Base-by-base conservation (phyloP, 139 green algal species). In the Chlorella sp. region DNA sequence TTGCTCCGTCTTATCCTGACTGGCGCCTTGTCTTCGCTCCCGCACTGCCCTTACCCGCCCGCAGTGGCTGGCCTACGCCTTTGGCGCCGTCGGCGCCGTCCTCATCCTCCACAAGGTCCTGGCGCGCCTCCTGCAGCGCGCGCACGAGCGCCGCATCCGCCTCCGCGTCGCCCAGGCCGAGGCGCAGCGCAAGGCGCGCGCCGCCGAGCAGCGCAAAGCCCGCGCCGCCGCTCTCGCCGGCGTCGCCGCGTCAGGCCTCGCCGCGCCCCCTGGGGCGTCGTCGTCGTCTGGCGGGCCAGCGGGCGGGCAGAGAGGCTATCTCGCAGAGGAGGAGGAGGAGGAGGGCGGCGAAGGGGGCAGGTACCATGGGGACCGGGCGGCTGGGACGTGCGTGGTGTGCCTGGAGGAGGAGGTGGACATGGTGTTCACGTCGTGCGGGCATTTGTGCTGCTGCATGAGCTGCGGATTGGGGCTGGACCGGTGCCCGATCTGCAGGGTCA, bases 371-470 rank as follows among this genome's bases (percentile, higher is more conserved):
- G n/a, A 67, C 6, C 60, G 77, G 29, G 31, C 2, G 22, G 26
- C 77, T 26, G 72, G 72, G 30, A 78, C 67, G 42, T 82, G 77
- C 24, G 77, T 82, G n/a, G 67, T 82, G 27, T 82, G 77, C 42
- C 17, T 55, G 42, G 42, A 55, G 10, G 42, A 17, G 17, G 42
- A 17, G 10, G 42, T 55, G 42, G 42, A 55, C 10, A 3, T 66
- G 60, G 77, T 83, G 35, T 83, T 77, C 35, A 67, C 30, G 2
- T 27, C 42, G 1, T 83, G 77, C 50, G 77, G 72, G 3, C 77
- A 83, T 63, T 62, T 83, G 73, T 79, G 77, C 51, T 63, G 63
- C 23, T 83, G 77, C 49, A 17, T 35, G 24, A 35, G 1, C 2
- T 83, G 77, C 31, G 73, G 62, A 10, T 27, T 63, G 27, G 27